phyloP scores from a whole-genome alignment of 2,329 filamentous ascomycete genomes.

The Talaromyces piceae region DNA sequence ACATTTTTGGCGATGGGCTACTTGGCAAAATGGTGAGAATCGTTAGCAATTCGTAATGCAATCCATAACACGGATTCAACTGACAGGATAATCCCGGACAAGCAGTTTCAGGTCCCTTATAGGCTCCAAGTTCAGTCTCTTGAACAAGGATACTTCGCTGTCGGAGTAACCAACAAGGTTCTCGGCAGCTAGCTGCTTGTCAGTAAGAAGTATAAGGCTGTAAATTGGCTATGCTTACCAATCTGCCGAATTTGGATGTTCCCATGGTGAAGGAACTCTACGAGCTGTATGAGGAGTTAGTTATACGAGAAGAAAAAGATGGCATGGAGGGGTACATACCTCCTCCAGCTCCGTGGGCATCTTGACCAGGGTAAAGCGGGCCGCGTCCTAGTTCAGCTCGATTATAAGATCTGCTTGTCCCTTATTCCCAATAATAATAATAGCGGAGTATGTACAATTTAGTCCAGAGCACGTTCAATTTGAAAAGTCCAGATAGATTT shows the following conservation, averaged over 20 bases:
- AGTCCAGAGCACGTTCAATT: slow-evolving; percentile 27
- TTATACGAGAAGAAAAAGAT: background rate
- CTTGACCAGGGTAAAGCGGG: slow-evolving; percentile 74
- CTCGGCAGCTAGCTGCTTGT: slow-evolving; percentile 39
- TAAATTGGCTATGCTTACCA: slow-evolving; percentile 40
- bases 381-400: slow-evolving; percentile 61
- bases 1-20: slow-evolving; percentile 90
- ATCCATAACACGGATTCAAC: slow-evolving; percentile 20
- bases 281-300: slow-evolving; percentile 52
- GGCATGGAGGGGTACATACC: slow-evolving; percentile 38
- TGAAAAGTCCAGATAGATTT: background rate
- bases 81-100: slow-evolving; percentile 71
- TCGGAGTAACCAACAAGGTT: slow-evolving; percentile 79
- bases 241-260: slow-evolving; percentile 85
- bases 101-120: slow-evolving; percentile 82
- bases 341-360: slow-evolving; percentile 76
- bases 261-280: slow-evolving; percentile 86
- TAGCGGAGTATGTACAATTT: background rate
- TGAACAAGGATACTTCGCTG: slow-evolving; percentile 73
- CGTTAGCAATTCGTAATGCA: background rate
- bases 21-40: background rate
- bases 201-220: slow-evolving; percentile 14
- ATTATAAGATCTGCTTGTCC: background rate
- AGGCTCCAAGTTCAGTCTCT: slow-evolving; percentile 67
- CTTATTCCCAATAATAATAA: background rate